phyloP scores from a whole-genome alignment of 2,329 filamentous ascomycete genomes.

The Nemania serpens region DNA sequence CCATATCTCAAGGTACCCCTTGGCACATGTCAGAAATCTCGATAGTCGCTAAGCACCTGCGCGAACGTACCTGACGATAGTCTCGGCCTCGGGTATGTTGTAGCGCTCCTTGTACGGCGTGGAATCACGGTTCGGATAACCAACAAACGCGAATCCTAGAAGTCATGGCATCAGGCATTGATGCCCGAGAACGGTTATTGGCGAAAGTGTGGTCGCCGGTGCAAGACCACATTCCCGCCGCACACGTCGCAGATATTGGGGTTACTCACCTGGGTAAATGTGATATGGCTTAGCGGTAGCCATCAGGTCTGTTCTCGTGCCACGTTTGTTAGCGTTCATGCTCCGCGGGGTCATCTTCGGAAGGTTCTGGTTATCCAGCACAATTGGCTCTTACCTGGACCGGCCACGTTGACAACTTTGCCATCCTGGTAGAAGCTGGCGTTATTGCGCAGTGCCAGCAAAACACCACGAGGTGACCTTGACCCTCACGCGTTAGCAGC shows the following conservation, averaged over 20 bases:
- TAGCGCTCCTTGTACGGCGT: constrained; percentile 88
- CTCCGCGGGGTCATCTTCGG: not conserved
- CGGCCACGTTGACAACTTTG: constrained; percentile 67
- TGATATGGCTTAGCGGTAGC: constrained; percentile 83
- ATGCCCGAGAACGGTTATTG: too few species aligned
- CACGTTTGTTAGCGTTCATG: constrained; percentile 12
- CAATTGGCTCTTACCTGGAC: constrained; percentile 16
- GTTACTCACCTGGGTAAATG: constrained; percentile 72
- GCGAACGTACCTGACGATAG: constrained; percentile 64
- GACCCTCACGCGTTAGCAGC: constrained; percentile 3
- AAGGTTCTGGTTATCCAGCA: not conserved
- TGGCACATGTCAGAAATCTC: constrained; percentile 6
- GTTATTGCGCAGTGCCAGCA: constrained; percentile 84
- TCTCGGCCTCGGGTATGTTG: constrained; percentile 88
- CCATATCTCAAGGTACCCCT: constrained; percentile 79
- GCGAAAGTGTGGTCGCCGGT: too few species aligned
- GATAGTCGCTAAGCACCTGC: not conserved
- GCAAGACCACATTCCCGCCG: too few species aligned
- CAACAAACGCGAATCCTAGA: constrained; percentile 74
- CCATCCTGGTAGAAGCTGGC: constrained; percentile 83
- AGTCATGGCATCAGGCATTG: too few species aligned
- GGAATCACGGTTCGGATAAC: constrained; percentile 91
- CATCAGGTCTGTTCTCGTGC: constrained; percentile 70
- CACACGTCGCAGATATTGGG: too few species aligned
- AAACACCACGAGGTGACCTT: constrained; percentile 70